Conservation (phyloP, 2,329 filamentous ascomycete genomes). For the Ceratocystis cubensis region DNA sequence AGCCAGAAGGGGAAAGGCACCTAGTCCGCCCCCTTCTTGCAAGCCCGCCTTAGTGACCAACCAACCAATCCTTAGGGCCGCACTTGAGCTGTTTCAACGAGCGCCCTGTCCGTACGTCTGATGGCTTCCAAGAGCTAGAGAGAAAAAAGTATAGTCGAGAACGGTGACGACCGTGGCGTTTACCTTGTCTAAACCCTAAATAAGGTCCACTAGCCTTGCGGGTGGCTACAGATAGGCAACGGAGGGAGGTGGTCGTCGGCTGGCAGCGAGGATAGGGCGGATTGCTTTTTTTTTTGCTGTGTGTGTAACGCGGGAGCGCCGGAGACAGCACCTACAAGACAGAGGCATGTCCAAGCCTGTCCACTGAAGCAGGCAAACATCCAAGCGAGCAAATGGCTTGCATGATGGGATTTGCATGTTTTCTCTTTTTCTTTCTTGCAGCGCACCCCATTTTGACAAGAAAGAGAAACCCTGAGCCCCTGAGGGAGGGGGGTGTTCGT, state of each 20-base stretch:
- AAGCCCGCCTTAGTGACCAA: neutral
- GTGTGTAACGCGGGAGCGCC: neutral
- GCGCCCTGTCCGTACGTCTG: neutral
- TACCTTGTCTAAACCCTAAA: neutral
- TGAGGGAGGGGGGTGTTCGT: conserved; percentile 1
- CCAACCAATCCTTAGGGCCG: neutral
- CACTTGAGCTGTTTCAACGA: conserved; percentile 4
- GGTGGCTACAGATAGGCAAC: neutral
- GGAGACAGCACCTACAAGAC: neutral
- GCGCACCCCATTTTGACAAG: neutral
- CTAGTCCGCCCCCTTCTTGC: neutral
- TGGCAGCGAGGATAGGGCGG: neutral
- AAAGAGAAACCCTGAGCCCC: neutral
- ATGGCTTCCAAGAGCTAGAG: too few species aligned
- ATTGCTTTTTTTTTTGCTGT: neutral
- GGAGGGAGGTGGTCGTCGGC: neutral
- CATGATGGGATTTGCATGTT: conserved; percentile 2
- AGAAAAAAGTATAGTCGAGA: too few species aligned
- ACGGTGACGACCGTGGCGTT: neutral
- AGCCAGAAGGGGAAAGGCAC: neutral
- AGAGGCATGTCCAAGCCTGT: neutral
- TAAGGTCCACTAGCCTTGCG: neutral
- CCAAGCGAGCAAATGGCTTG: neutral
- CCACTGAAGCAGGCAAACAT: neutral
- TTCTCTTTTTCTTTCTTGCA: neutral